Conservation (phyloP, 129 eudicot species). For the Scalesia atractyloides region DNA sequence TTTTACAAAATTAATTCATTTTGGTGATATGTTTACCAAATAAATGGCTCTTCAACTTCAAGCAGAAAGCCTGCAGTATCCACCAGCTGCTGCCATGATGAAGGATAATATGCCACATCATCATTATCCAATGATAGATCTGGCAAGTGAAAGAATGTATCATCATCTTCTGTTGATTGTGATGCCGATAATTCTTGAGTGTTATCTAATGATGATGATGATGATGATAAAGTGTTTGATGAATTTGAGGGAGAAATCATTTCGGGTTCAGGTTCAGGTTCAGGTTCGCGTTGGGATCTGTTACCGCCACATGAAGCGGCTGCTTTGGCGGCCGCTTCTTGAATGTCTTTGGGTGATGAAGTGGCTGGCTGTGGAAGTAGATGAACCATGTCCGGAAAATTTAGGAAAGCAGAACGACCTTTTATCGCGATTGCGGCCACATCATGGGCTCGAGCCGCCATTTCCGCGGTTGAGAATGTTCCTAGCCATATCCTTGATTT, state of each 20-base stretch:
- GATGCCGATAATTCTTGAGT: conserved; percentile 43
- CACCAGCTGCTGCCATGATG: conserved; percentile 61
- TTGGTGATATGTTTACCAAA: conserved; percentile 65
- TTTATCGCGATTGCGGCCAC: conserved; percentile 81
- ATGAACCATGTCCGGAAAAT: conserved; percentile 62
- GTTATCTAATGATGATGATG: conserved; percentile 1
- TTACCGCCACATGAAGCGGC: conserved; percentile 31
- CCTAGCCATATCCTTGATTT: conserved; percentile 91
- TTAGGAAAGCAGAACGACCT: conserved; percentile 68
- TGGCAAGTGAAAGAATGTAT: conserved; percentile 70
- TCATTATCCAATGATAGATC: conserved; percentile 49
- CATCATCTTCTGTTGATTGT: conserved; percentile 44
- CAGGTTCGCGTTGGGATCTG: background rate
- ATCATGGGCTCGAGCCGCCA: conserved; percentile 93
- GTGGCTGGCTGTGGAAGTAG: conserved; percentile 57
- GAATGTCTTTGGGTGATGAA: conserved; percentile 13
- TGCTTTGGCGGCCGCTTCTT: conserved; percentile 18
- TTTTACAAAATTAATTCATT: background rate
- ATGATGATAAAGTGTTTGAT: conserved; percentile 14
- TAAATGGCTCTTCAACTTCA: conserved; percentile 57
- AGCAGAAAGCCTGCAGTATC: conserved; percentile 39
- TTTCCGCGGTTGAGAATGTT: conserved; percentile 71
- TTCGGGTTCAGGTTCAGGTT: background rate
- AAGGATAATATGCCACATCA: conserved; percentile 34
- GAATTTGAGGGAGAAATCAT: conserved; percentile 17